These are phyloP conservation scores for Candida chauliodis DNA, from an alignment of 805 yeast species.

Conservation along the genomic window DNA sequence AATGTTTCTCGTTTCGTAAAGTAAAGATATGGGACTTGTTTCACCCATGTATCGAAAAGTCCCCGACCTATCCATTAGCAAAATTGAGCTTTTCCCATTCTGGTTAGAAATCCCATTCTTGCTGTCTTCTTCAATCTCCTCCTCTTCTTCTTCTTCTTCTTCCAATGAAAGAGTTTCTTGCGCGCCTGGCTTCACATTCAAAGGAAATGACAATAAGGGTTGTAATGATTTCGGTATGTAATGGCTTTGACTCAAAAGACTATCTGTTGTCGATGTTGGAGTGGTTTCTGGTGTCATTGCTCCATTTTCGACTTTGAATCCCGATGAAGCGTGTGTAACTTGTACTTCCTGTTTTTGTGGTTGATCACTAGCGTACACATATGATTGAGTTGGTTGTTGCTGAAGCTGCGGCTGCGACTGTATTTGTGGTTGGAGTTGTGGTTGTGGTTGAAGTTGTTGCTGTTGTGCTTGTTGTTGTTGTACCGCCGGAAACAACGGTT, in stretches of 20 bases:
- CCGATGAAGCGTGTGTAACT: neutral
- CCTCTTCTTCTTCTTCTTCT: neutral
- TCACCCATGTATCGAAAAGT: slow-evolving; percentile 39
- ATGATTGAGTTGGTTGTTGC: neutral
- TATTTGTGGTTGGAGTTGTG: neutral
- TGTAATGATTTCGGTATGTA: slow-evolving; percentile 13
- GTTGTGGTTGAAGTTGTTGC: slow-evolving; percentile 3
- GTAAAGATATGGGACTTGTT: slow-evolving; percentile 37
- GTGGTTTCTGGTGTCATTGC: slow-evolving; percentile 10
- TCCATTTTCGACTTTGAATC: slow-evolving; percentile 2
- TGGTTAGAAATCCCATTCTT: slow-evolving; percentile 13
- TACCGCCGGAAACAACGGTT: slow-evolving; percentile 1
- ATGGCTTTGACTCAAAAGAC: slow-evolving; percentile 2
- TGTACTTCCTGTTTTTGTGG: neutral
- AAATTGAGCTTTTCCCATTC: slow-evolving; percentile 21
- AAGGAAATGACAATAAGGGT: slow-evolving; percentile 13
- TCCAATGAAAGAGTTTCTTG: too few relatives aligned
- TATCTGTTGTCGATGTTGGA: slow-evolving; percentile 1
- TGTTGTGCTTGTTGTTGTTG: slow-evolving; percentile 5
- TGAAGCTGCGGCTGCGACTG: slow-evolving; percentile 1
- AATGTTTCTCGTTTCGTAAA: slow-evolving; percentile 37
- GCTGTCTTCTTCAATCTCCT: neutral
- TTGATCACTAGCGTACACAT: neutral
- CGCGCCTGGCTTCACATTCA: slow-evolving; percentile 1
- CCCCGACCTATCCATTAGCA: slow-evolving; percentile 33